Evolutionary conservation across 2,329 filamentous ascomycete genomes (phyloP), one percentile per base, ranked within the genome.

Genomic region (Nothopassalora personata): DNA sequence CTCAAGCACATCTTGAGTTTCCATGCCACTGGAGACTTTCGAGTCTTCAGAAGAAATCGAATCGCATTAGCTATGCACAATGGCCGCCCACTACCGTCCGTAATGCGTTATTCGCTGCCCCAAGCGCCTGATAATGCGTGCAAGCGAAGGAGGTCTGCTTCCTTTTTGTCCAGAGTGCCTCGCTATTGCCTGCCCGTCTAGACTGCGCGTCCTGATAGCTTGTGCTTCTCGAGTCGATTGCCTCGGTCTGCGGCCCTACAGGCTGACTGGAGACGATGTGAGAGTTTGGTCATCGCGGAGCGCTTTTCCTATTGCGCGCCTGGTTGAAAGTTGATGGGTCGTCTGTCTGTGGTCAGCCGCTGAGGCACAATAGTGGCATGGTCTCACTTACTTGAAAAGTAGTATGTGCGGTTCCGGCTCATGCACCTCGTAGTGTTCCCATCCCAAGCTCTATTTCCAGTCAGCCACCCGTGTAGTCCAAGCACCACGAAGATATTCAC

Each of bases 371-470:
- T 36, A n/a, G 33, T 27, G 46, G 19, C 13, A 31, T n/a, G 33
- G 34, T 28, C 36, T 11, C 28, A 81, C 89, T 75, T 79, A 97
- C 93, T 99, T 99, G 84, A 99, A 99, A 33, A 99, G 84, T 57
- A 99, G 83, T 71, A 99, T 99, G 75, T 99, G 94, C 65, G 94
- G 94, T 79, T 99, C 94, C 47, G 94, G 94, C 76, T 97, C 94
- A 75, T 99, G 94, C 56, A 99, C 94, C 76, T 99, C 94, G 74
- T 99, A 99, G 76, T 99, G 94, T 75, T 97, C 93, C 94, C 94
- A 99, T 59, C 94, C 94, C 70, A 99, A 81, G 80, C 93, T 97
- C 92, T 97, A 73, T 18, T 11, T 46, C n/a, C 8, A 46, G 15
- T 53, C 9, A 23, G 9, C 36, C 27, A 7, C 18, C 31, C 9